These are phyloP conservation scores for Alloascoidea africana DNA, from an alignment of 805 yeast genomes.

Conservation along the genomic window DNA sequence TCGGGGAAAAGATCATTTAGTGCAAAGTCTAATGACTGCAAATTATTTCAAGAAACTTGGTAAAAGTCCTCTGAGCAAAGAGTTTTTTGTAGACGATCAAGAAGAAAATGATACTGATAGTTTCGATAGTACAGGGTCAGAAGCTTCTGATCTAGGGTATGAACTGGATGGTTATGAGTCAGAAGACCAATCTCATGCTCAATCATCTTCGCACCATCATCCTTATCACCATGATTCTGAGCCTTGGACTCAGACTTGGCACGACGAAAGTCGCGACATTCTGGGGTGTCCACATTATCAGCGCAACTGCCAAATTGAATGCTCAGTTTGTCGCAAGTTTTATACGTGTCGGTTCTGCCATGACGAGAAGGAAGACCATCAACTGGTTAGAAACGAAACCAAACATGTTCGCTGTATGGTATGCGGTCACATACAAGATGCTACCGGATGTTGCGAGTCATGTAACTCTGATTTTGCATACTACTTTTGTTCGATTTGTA, in stretches of 20 bases:
- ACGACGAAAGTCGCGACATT: slow-evolving; percentile 25
- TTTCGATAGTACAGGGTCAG: no score
- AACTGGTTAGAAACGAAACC: slow-evolving; percentile 41
- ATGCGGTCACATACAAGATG: slow-evolving; percentile 63
- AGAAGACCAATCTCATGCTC: slow-evolving; percentile 32
- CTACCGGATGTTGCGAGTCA: slow-evolving; percentile 49
- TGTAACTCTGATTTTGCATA: slow-evolving; percentile 57
- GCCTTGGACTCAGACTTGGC: slow-evolving; percentile 21
- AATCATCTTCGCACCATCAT: slow-evolving; percentile 44
- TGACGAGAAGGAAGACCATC: slow-evolving; percentile 44
- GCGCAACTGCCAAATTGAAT: slow-evolving; percentile 71
- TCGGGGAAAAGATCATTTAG: slow-evolving; percentile 16
- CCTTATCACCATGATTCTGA: slow-evolving; percentile 31
- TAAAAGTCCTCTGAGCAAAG: slow-evolving; percentile 7
- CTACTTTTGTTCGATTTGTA: slow-evolving; percentile 69
- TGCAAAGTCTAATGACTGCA: slow-evolving; percentile 21
- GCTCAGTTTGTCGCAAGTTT: slow-evolving; percentile 64
- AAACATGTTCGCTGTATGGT: slow-evolving; percentile 67
- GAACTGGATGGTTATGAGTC: slow-evolving; percentile 10
- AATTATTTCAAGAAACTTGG: slow-evolving; percentile 13
- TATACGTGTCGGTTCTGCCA: slow-evolving; percentile 78
- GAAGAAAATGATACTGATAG: slow-evolving; percentile 7
- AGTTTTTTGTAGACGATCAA: slow-evolving; percentile 8
- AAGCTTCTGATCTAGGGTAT: slow-evolving; percentile 8
- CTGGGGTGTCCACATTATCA: slow-evolving; percentile 78